phyloP scores from a whole-genome alignment of 352 stramenopile genomes.

The Phytopythium delawarense region DNA sequence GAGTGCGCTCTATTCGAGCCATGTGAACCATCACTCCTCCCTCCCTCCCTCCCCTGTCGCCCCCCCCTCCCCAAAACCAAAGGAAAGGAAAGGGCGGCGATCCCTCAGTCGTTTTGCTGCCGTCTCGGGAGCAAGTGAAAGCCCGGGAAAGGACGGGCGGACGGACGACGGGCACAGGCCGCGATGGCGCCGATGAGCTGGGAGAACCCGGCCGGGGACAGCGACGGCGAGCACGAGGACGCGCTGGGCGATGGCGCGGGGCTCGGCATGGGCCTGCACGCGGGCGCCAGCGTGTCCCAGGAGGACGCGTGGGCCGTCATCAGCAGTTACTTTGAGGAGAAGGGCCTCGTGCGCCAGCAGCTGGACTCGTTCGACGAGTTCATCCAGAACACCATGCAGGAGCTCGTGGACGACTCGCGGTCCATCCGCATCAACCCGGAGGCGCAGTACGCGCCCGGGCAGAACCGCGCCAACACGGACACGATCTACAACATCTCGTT shows the following conservation, averaged over 20 bases:
- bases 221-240: constrained; percentile 48
- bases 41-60: background rate
- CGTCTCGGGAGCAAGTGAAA: constrained; percentile 6
- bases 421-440: constrained; percentile 97
- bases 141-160: background rate
- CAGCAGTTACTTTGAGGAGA: constrained; percentile 99
- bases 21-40: background rate
- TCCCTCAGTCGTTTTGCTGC: constrained; percentile 23
- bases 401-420: constrained; percentile 97
- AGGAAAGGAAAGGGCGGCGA: constrained; percentile 8
- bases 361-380: constrained; percentile 99
- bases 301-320: constrained; percentile 99
- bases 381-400: constrained; percentile 99
- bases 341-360: constrained; percentile 99
- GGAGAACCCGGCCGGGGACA: constrained; percentile 56
- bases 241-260: constrained; percentile 1
- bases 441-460: constrained; percentile 94
- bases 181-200: constrained; percentile 46
- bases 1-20: background rate
- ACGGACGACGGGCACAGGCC: background rate
- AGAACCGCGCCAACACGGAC: constrained; percentile 90
- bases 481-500: constrained; percentile 97
- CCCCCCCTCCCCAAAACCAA: constrained; percentile 7
- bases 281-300: constrained; percentile 91
- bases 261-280: constrained; percentile 41